These are phyloP conservation scores for Fusarium papillatum DNA, from an alignment of 2,329 filamentous ascomycete genomes.

Conservation along the genomic window DNA sequence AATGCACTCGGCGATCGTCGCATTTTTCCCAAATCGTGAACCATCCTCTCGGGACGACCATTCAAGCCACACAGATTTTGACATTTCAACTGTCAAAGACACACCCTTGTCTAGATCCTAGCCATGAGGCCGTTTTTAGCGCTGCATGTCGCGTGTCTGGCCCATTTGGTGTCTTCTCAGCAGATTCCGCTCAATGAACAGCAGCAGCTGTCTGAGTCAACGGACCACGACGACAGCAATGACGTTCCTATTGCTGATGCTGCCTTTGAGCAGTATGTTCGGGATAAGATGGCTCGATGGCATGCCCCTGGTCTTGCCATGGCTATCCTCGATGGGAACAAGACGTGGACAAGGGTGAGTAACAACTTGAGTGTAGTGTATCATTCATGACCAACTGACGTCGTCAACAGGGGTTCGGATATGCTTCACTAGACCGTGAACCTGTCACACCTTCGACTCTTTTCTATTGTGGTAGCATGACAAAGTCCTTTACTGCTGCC, in stretches of 20 bases:
- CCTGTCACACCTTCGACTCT: constrained; percentile 60
- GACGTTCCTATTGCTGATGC: constrained; percentile 14
- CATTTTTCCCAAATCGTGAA: not conserved
- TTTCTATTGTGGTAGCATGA: constrained; percentile 66
- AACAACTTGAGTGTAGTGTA: not conserved
- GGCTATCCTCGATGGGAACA: constrained; percentile 54
- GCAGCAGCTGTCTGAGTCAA: not conserved
- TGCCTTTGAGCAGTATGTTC: constrained; percentile 40
- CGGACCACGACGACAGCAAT: constrained; percentile 5
- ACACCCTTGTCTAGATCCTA: constrained; percentile 3
- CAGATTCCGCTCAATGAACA: constrained; percentile 9
- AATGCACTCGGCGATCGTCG: not conserved
- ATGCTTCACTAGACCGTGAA: constrained; percentile 50
- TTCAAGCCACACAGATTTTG: not conserved
- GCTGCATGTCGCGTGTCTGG: constrained; percentile 1
- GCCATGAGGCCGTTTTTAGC: not conserved
- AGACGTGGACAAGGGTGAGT: constrained; percentile 50
- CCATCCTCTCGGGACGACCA: not conserved
- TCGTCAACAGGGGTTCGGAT: constrained; percentile 52
- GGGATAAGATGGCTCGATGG: constrained; percentile 45
- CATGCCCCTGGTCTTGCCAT: constrained; percentile 58
- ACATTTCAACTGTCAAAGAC: not conserved
- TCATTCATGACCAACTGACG: not conserved
- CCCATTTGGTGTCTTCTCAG: not conserved
- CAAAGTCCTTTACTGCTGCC: constrained; percentile 66